Evolutionary conservation across 1,284 basidiomycete genomes (phyloP).

Genomic region (Coniferiporia weirii): DNA sequence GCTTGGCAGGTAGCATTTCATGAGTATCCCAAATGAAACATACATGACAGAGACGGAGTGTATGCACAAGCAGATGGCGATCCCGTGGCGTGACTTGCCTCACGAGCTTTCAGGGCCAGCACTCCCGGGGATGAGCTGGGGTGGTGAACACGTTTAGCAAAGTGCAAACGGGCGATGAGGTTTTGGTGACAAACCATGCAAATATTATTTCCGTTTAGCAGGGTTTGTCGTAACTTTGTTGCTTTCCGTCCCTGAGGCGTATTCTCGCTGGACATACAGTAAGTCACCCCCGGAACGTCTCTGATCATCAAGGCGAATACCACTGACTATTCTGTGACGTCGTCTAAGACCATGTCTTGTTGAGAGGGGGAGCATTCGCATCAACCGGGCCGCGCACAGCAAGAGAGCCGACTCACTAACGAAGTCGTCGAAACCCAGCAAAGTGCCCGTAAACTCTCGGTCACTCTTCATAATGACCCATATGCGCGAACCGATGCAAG

Average conservation of each 20-base stretch:
- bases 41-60: no score
- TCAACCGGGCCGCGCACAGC: not conserved
- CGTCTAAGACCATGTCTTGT: conserved; percentile 95
- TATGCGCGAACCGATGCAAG: conserved; percentile 90
- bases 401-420: conserved; percentile 76
- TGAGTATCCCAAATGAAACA: no score
- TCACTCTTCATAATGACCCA: conserved; percentile 98
- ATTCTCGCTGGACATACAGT: conserved; percentile 56
- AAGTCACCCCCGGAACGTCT: conserved; percentile 15
- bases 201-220: conserved; percentile 97
- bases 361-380: not conserved
- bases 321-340: conserved; percentile 92
- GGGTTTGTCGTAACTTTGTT: conserved; percentile 83
- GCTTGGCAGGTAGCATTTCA: no score
- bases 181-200: conserved; percentile 71
- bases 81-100: not conserved
- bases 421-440: conserved; percentile 97
- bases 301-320: not conserved
- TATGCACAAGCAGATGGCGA: no score
- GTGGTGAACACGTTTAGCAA: conserved; percentile 12
- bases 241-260: conserved; percentile 80
- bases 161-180: conserved; percentile 2
- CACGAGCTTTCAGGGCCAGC: conserved; percentile 53
- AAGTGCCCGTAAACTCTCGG: conserved; percentile 92
- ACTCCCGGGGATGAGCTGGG: conserved; percentile 73